These are phyloP conservation scores for Pichia sp. DNA, from an alignment of 1,139 yeast species.

Conservation along the genomic window DNA sequence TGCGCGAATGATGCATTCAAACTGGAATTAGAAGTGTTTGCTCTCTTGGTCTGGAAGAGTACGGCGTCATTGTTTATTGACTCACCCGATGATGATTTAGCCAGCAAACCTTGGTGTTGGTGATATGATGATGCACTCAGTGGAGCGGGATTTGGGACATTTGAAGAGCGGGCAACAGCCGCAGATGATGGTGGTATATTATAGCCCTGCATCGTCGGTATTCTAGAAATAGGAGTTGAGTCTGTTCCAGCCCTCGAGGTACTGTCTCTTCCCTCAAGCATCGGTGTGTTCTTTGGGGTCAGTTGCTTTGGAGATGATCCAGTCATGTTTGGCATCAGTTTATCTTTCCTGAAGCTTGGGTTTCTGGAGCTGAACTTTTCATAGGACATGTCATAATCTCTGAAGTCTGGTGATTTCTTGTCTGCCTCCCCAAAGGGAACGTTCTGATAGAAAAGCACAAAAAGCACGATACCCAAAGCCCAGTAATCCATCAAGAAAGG, in stretches of 20 bases:
- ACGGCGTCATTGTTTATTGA: too few relatives aligned
- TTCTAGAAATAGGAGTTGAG: slow-evolving; percentile 7
- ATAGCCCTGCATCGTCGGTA: slow-evolving; percentile 7
- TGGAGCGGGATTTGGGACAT: slow-evolving; percentile 3
- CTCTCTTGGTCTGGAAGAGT: too few relatives aligned
- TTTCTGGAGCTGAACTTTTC: slow-evolving; percentile 39
- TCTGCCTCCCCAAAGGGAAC: slow-evolving; percentile 53
- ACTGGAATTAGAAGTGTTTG: too few relatives aligned
- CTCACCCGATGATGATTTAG: too few relatives aligned
- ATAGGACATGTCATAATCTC: slow-evolving; percentile 57
- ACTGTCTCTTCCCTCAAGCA: slow-evolving; percentile 3
- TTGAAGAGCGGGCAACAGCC: slow-evolving; percentile 12
- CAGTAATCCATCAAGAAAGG: slow-evolving; percentile 69
- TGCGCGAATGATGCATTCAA: too few relatives aligned
- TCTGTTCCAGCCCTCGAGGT: neutral
- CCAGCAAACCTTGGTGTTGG: too few relatives aligned
- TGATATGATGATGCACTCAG: too few relatives aligned
- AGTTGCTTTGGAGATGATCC: slow-evolving; percentile 9
- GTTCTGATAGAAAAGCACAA: slow-evolving; percentile 52
- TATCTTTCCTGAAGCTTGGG: slow-evolving; percentile 47
- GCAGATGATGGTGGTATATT: slow-evolving; percentile 10
- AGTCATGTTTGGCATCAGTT: slow-evolving; percentile 21
- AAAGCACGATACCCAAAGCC: slow-evolving; percentile 64
- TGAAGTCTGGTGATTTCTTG: slow-evolving; percentile 37
- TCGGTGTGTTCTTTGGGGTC: slow-evolving; percentile 6